Conservation (phyloP, 352 stramenopile species). For the Thraustotheca clavata region DNA sequence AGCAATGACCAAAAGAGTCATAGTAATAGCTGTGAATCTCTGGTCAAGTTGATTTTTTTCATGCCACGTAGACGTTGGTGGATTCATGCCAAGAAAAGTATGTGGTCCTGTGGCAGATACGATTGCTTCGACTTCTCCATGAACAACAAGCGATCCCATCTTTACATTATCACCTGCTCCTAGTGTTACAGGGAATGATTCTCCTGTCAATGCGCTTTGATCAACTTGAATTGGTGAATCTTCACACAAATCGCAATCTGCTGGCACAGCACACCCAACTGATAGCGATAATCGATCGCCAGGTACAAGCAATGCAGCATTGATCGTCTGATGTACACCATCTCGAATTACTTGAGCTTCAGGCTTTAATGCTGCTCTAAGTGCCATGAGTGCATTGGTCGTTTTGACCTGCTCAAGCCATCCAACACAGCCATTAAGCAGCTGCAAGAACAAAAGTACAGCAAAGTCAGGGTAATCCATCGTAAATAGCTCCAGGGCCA, state of each 20-base stretch:
- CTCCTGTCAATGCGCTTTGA: constrained; percentile 90
- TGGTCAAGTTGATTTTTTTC: not conserved
- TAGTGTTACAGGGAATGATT: constrained; percentile 91
- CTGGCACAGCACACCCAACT: constrained; percentile 85
- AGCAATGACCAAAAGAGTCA: constrained; percentile 83
- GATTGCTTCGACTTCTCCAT: constrained; percentile 89
- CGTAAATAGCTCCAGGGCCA: constrained; percentile 66
- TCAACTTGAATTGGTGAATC: constrained; percentile 83
- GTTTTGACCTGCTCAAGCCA: constrained; percentile 81
- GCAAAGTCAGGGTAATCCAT: constrained; percentile 48
- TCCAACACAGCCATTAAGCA: constrained; percentile 56
- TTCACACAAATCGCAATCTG: constrained; percentile 83
- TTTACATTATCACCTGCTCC: constrained; percentile 69
- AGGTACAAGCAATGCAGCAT: constrained; percentile 86
- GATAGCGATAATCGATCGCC: constrained; percentile 90
- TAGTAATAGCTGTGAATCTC: constrained; percentile 74
- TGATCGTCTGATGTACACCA: constrained; percentile 81
- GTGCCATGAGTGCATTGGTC: constrained; percentile 70
- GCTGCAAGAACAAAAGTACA: constrained; percentile 59
- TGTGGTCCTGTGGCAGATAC: constrained; percentile 83
- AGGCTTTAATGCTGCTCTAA: constrained; percentile 81
- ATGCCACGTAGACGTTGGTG: constrained; percentile 3
- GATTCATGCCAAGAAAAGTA: constrained; percentile 81
- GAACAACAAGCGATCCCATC: constrained; percentile 77
- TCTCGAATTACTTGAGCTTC: constrained; percentile 84